A percentile compares a stretch with the other conserved stretches of the same genome.
Conservation (phyloP, 768 basidiomycete genomes). For the Tulasnella sp. region DNA sequence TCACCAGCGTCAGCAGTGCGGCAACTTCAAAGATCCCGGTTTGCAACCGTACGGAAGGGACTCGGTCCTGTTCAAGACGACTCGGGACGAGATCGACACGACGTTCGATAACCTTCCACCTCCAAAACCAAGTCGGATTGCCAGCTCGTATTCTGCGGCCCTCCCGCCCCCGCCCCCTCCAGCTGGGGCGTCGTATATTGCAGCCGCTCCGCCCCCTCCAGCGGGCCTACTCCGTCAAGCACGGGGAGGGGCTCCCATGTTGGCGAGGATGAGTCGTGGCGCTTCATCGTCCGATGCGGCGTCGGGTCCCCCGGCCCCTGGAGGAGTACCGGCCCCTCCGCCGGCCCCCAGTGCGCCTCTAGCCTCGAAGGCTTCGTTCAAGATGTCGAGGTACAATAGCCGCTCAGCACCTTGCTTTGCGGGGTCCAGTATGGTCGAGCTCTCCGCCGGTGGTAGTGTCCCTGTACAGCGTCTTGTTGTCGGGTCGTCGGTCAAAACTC, state of each 20-base stretch:
- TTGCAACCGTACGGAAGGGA: constrained; percentile 27
- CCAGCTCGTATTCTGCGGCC: background rate
- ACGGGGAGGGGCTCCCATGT: too few relatives aligned
- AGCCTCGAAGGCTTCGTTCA: background rate
- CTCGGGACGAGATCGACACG: constrained; percentile 28
- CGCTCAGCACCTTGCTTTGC: constrained; percentile 28
- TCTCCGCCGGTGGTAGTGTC: background rate
- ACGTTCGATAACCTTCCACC: constrained; percentile 29
- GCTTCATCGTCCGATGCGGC: too few relatives aligned
- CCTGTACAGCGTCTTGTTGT: constrained; percentile 15
- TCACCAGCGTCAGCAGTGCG: constrained; percentile 30
- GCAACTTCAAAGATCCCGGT: constrained; percentile 30
- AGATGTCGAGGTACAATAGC: constrained; percentile 27
- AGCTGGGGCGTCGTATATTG: too few relatives aligned
- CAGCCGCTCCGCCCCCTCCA: too few relatives aligned
- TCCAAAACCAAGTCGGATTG: constrained; percentile 24
- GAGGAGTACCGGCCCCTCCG: too few relatives aligned
- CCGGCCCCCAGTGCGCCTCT: too few relatives aligned
- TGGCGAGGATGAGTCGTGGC: too few relatives aligned
- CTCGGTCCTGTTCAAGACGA: constrained; percentile 24
- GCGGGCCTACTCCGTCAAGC: too few relatives aligned
- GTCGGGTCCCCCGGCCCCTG: too few relatives aligned
- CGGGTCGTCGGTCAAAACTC: constrained; percentile 23
- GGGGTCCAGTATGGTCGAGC: constrained; percentile 16
- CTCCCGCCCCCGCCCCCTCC: background rate